Evolutionary conservation across 768 basidiomycete species (phyloP).

Genomic region (Mycena kentingensis): DNA sequence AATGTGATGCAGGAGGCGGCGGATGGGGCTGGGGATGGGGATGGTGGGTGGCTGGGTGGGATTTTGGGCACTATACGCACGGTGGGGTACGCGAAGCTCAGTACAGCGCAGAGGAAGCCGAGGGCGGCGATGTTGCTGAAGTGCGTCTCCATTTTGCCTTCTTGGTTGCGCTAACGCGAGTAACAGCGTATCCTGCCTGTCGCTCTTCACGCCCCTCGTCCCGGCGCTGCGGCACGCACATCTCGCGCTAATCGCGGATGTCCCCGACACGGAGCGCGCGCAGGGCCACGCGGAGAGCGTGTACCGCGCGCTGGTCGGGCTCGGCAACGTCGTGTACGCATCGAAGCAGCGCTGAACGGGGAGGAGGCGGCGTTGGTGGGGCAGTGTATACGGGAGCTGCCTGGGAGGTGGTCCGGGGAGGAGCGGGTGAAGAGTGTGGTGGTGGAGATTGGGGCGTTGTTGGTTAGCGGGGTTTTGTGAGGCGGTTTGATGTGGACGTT

Average conservation of each 20-base stretch:
- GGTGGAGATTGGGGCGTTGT: slow-evolving; percentile 48
- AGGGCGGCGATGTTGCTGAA: slow-evolving; percentile 82
- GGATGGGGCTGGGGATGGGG: slow-evolving; percentile 46
- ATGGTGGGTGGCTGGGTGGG: slow-evolving; percentile 53
- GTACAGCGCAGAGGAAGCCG: slow-evolving; percentile 55
- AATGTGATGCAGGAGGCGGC: no score
- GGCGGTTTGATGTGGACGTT: no score
- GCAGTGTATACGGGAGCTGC: slow-evolving; percentile 39
- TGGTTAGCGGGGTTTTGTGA: slow-evolving; percentile 31
- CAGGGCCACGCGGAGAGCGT: slow-evolving; percentile 64
- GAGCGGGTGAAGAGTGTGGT: slow-evolving; percentile 55
- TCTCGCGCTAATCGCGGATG: slow-evolving; percentile 46
- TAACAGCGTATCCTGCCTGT: slow-evolving; percentile 64
- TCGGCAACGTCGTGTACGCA: slow-evolving; percentile 71
- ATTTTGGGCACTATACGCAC: slow-evolving; percentile 71
- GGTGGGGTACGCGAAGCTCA: no score
- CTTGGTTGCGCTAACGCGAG: background rate
- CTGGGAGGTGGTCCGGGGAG: slow-evolving; percentile 57
- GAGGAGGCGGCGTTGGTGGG: no score
- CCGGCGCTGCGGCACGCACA: slow-evolving; percentile 42
- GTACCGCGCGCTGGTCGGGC: slow-evolving; percentile 69
- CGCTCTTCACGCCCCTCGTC: slow-evolving; percentile 45
- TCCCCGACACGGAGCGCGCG: slow-evolving; percentile 51
- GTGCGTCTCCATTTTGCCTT: slow-evolving; percentile 50
- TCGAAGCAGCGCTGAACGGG: no score